A percentile compares a stretch with the other conserved stretches of the same genome.
phyloP scores from a whole-genome alignment of 768 basidiomycete genomes.

The Xanthoconium stramineum region DNA sequence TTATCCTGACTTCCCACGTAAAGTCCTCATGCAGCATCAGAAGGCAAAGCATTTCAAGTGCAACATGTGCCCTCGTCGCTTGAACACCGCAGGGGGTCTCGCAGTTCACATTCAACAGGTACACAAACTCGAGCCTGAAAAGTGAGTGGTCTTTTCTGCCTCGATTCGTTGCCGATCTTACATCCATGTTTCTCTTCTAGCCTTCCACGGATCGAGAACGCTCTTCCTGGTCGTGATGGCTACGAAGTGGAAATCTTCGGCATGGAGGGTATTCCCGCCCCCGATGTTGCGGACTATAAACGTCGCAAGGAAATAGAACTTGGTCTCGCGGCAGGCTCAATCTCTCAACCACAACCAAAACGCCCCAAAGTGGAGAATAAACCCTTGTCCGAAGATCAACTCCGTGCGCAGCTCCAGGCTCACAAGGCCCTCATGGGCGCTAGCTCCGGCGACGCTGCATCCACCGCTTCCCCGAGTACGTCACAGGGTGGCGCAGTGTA shows the following conservation, averaged over 20 bases:
- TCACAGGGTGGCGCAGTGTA: slow-evolving; percentile 54
- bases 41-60: slow-evolving; percentile 99
- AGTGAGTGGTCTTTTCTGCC: slow-evolving; percentile 26
- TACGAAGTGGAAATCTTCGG: slow-evolving; percentile 99
- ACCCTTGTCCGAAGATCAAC: slow-evolving; percentile 76
- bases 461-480: slow-evolving; percentile 35
- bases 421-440: slow-evolving; percentile 92
- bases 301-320: slow-evolving; percentile 93
- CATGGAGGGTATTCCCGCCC: slow-evolving; percentile 96
- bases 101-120: slow-evolving; percentile 99
- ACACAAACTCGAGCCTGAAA: slow-evolving; percentile 96
- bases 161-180: slow-evolving; percentile 8
- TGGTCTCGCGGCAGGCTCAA: slow-evolving; percentile 78
- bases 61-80: slow-evolving; percentile 87
- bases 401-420: slow-evolving; percentile 79
- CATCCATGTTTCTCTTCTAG: slow-evolving; percentile 32
- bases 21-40: slow-evolving; percentile 98
- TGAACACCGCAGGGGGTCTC: slow-evolving; percentile 97
- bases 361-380: slow-evolving; percentile 78
- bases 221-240: slow-evolving; percentile 92
- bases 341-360: slow-evolving; percentile 77
- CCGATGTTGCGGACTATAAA: slow-evolving; percentile 94
- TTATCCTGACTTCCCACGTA: background rate
- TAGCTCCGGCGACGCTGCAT: slow-evolving; percentile 33
- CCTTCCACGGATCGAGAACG: slow-evolving; percentile 91